phyloP scores from a whole-genome alignment of 78 protist species.

The Isochrysis galbana region DNA sequence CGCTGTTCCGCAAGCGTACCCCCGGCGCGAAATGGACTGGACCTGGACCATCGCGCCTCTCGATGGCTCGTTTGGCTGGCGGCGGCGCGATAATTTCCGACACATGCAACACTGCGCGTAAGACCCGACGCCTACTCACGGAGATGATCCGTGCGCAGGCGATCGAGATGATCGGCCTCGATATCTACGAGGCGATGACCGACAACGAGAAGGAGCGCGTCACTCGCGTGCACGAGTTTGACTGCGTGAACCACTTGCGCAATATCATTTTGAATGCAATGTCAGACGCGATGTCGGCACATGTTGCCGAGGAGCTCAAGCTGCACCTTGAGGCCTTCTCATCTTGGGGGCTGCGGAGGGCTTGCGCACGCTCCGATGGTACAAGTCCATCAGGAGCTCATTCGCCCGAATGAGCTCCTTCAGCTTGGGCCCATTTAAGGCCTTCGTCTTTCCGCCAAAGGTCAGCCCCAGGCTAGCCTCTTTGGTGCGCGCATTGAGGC shows the following conservation, averaged over 20 bases:
- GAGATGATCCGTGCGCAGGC: neutral
- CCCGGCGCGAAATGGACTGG: too few relatives aligned
- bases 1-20: too few relatives aligned
- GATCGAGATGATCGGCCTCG: neutral
- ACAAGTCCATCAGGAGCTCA: neutral
- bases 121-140: neutral
- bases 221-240: neutral
- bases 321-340: too few relatives aligned
- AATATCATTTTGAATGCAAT: too few relatives aligned
- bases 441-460: neutral
- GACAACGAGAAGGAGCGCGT: neutral
- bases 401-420: neutral
- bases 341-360: too few relatives aligned
- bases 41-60: too few relatives aligned
- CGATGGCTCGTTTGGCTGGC: too few relatives aligned
- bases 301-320: too few relatives aligned
- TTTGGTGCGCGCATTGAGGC: neutral
- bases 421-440: neutral
- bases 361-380: too few relatives aligned
- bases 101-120: neutral
- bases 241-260: neutral
- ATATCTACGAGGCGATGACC: neutral
- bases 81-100: too few relatives aligned
- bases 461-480: neutral
- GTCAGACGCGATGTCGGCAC: too few relatives aligned